phyloP scores from a whole-genome alignment of 2,329 filamentous ascomycete species.

The Cordyceps cicadae region DNA sequence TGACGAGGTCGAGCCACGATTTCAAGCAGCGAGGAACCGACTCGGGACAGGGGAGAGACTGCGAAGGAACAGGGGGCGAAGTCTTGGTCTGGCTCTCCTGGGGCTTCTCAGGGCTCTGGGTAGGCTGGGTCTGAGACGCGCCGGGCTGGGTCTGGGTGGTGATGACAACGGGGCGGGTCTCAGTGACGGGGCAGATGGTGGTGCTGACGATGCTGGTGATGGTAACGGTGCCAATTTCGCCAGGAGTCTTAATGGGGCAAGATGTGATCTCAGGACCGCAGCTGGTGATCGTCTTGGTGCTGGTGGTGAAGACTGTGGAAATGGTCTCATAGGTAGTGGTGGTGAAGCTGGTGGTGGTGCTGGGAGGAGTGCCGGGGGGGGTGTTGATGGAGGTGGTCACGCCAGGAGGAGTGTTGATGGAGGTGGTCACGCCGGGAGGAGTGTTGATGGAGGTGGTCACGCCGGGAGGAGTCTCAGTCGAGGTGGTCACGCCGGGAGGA shows the following conservation, averaged over 20 bases:
- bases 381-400: slow-evolving; percentile 11
- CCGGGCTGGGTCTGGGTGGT: slow-evolving; percentile 14
- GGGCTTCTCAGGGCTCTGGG: slow-evolving; percentile 14
- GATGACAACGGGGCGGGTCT: slow-evolving; percentile 24
- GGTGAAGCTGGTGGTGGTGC: slow-evolving; percentile 15
- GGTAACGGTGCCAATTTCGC: slow-evolving; percentile 40
- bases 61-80: slow-evolving; percentile 16
- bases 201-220: slow-evolving; percentile 50
- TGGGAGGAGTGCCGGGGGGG: slow-evolving; percentile 15
- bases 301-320: slow-evolving; percentile 44
- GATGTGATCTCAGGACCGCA: slow-evolving; percentile 38
- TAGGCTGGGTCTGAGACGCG: slow-evolving; percentile 8
- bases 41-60: slow-evolving; percentile 49
- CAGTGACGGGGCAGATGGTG: slow-evolving; percentile 54
- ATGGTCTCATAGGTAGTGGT: slow-evolving; percentile 34
- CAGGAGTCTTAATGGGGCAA: slow-evolving; percentile 39
- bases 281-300: slow-evolving; percentile 41
- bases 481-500: slow-evolving; percentile 4
- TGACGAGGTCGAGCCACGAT: slow-evolving; percentile 69
- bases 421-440: slow-evolving; percentile 4
- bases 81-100: slow-evolving; percentile 26
- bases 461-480: background rate
- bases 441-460: slow-evolving; percentile 9
- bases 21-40: slow-evolving; percentile 84
- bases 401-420: slow-evolving; percentile 9